These are phyloP conservation scores for Sextonia rubra DNA, from an alignment of 164 flowering plant species.

Conservation along the genomic window DNA sequence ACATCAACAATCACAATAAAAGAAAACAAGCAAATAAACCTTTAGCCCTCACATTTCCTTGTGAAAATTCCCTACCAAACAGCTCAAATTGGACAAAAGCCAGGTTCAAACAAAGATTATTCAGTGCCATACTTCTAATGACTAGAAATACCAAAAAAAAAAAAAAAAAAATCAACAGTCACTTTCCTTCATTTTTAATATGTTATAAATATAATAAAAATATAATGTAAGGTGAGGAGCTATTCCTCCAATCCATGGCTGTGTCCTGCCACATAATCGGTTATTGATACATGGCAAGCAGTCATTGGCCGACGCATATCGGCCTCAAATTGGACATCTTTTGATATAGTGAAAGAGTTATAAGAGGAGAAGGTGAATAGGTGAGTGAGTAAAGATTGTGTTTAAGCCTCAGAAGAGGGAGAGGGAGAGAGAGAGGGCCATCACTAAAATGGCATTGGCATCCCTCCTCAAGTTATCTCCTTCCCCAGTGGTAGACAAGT, in stretches of 20 bases:
- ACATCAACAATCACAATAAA: background rate
- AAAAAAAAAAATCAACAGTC: background rate
- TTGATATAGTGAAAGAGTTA: slow-evolving; percentile 18
- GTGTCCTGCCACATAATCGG: background rate
- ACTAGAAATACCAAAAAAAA: no score
- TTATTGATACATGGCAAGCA: slow-evolving; percentile 33
- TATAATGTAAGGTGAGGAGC: background rate
- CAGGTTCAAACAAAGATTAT: background rate
- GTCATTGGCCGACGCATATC: slow-evolving; percentile 21
- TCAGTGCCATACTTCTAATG: background rate
- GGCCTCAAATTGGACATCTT: slow-evolving; percentile 47
- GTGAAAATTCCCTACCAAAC: background rate
- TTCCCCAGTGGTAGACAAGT: slow-evolving; percentile 52
- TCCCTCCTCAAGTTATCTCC: slow-evolving; percentile 62
- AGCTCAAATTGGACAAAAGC: background rate
- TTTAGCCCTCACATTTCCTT: background rate
- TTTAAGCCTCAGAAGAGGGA: background rate
- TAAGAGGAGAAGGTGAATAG: slow-evolving; percentile 13
- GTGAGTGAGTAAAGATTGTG: slow-evolving; percentile 2
- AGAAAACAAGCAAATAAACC: background rate
- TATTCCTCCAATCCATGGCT: background rate
- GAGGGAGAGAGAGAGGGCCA: slow-evolving; percentile 4
- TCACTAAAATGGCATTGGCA: slow-evolving; percentile 38
- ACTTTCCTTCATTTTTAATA: background rate
- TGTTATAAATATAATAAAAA: no score